Base-by-base conservation (phyloP, 495 filamentous ascomycete species). In the Penicillium paxilli region DNA sequence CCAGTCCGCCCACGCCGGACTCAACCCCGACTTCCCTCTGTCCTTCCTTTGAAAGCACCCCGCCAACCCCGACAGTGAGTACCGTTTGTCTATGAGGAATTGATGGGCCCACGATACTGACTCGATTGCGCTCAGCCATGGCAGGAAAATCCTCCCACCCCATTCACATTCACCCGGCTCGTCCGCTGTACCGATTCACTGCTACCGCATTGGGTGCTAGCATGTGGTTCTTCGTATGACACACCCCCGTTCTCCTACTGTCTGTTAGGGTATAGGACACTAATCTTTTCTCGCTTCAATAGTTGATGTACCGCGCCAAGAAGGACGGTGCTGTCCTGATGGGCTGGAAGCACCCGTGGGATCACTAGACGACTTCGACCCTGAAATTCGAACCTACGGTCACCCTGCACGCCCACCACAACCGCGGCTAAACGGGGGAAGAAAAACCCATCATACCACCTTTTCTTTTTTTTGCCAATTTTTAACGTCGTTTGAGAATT, bases 151-250 rank as follows among this genome's bases (percentile, higher is more conserved):
- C 59, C 19, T 51, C 55, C 66, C 88, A 91, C 70, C 88, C 88
- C 46, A 79, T 90, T 62, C 84, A 89, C 68, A 69, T 90, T 60
- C 87, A 89, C 68, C 87, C 86, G 51, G 79, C 72, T 40, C 85
- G 89, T 49, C 86, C 83, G 48, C 65, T 96, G 64, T 95, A 98
- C 75, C 82, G 90, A 64, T 88, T 89, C 67, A 79, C 86, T 37
- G 94, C 89, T 38, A 97, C 90, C 23, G 87, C 84, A 48, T 75
- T 99, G 45, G 90, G 91, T 55, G 94, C 94, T 19, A 88, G 87
- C 76, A 99, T 98, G 95, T 99, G 94, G 94, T 98, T 98, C 77
- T 98, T 92, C 72, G 94, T 98, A 82, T 64, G 89, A 64, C 41
- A 54, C 26, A 14, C 28, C 7, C 24, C 16, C n/a, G 8, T 32